Percentiles rank a stretch among this genome's conserved stretches.
Conservation (phyloP, 495 filamentous ascomycete species). For the Talaromyces ruber region DNA sequence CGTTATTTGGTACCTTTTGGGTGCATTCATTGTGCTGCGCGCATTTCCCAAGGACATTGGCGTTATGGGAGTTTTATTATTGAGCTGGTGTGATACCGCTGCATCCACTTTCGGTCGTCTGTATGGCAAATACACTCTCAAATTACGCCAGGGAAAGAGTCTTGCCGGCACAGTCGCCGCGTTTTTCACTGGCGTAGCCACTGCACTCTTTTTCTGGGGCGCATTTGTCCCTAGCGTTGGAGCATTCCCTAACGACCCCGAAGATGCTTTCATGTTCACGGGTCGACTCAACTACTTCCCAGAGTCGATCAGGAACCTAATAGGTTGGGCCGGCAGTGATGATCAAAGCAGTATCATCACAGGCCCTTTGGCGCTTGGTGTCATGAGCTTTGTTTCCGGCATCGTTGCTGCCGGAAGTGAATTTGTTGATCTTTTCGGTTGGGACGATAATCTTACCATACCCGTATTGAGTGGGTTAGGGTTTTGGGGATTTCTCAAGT, state of each 20-base stretch:
- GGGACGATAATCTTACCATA: conserved; percentile 97
- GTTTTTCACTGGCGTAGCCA: conserved; percentile 67
- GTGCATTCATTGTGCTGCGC: conserved; percentile 73
- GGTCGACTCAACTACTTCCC: conserved; percentile 60
- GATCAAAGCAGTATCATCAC: conserved; percentile 40
- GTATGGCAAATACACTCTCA: conserved; percentile 80
- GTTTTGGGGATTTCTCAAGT: conserved; percentile 86
- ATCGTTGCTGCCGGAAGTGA: conserved; percentile 81
- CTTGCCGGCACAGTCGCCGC: conserved; percentile 83
- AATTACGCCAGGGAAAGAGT: conserved; percentile 79
- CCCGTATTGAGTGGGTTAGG: conserved; percentile 84
- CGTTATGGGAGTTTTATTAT: conserved; percentile 75
- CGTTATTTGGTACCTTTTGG: conserved; percentile 91
- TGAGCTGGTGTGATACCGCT: conserved; percentile 97
- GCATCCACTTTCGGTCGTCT: conserved; percentile 86
- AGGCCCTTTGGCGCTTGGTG: conserved; percentile 67
- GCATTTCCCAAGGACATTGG: conserved; percentile 95
- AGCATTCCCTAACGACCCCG: conserved; percentile 55
- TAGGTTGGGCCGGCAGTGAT: conserved; percentile 36
- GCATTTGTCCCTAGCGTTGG: conserved; percentile 64
- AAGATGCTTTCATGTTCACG: conserved; percentile 71
- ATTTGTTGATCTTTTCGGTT: conserved; percentile 80
- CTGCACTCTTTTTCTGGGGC: conserved; percentile 83
- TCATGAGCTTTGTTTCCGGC: conserved; percentile 82
- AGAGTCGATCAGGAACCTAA: conserved; percentile 35